These are phyloP conservation scores for Fraxinus ornus DNA, from an alignment of 305 asterid genomes.

Conservation along the genomic window DNA sequence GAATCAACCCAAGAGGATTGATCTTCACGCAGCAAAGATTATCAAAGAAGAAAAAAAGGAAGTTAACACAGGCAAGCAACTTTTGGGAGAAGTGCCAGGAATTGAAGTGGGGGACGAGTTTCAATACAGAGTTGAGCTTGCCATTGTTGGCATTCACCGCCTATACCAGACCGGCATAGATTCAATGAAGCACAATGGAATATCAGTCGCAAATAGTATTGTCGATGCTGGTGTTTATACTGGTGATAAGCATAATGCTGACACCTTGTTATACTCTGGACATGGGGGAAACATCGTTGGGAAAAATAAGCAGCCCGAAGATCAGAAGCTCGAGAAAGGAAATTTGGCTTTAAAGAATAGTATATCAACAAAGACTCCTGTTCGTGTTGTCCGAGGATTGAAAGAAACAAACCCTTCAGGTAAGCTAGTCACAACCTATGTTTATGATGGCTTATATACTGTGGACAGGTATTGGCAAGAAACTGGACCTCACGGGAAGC, in stretches of 20 bases:
- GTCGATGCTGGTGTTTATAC: slow-evolving; percentile 84
- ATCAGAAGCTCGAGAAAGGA: slow-evolving; percentile 89
- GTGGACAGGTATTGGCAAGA: not conserved
- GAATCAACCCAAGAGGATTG: slow-evolving; percentile 45
- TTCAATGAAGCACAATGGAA: slow-evolving; percentile 42
- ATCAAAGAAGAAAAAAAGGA: slow-evolving; percentile 49
- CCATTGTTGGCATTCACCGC: slow-evolving; percentile 84
- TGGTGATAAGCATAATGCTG: slow-evolving; percentile 68
- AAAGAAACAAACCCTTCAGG: slow-evolving; percentile 41
- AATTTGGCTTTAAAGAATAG: slow-evolving; percentile 77
- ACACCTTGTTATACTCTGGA: slow-evolving; percentile 70
- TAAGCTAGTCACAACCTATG: slow-evolving; percentile 24
- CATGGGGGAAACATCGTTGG: slow-evolving; percentile 75
- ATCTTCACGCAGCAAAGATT: slow-evolving; percentile 51
- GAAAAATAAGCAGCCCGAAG: slow-evolving; percentile 57
- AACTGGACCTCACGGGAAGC: slow-evolving; percentile 5
- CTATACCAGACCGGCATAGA: slow-evolving; percentile 84
- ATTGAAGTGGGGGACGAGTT: slow-evolving; percentile 94
- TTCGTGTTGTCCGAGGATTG: slow-evolving; percentile 88
- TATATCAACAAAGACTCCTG: slow-evolving; percentile 51
- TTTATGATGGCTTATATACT: not conserved
- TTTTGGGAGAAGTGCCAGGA: slow-evolving; percentile 73
- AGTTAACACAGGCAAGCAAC: slow-evolving; percentile 46
- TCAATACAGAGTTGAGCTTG: slow-evolving; percentile 88
- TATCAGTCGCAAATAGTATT: slow-evolving; percentile 62